phyloP scores from a whole-genome alignment of 2,329 filamentous ascomycete genomes.

The Colletotrichum kahawae region DNA sequence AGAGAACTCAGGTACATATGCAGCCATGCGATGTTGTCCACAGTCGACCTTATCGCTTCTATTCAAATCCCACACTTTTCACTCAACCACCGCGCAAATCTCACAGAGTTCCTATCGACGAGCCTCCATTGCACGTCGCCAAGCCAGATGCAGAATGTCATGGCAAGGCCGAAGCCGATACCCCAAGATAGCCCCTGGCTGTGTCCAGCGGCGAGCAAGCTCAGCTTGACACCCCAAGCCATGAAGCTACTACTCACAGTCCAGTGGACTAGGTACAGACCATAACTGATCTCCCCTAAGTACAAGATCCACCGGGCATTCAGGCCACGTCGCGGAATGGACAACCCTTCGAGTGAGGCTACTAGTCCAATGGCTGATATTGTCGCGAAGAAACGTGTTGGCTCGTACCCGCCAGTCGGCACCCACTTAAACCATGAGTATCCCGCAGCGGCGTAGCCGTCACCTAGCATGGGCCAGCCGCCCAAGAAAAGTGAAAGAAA shows the following conservation, averaged over 20 bases:
- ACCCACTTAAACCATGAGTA: slow-evolving; percentile 15
- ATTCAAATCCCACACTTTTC: not conserved
- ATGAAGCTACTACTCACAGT: not conserved
- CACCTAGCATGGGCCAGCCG: not conserved
- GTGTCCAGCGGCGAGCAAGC: not conserved
- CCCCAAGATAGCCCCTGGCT: not conserved
- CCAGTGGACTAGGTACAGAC: slow-evolving; percentile 69
- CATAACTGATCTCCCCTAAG: slow-evolving; percentile 66
- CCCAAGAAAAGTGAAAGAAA: not conserved
- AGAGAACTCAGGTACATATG: not conserved
- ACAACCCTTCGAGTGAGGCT: not conserved
- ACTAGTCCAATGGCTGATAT: slow-evolving; percentile 2
- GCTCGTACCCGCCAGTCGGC: not conserved
- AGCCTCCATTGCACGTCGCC: slow-evolving; percentile 52
- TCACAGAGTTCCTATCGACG: slow-evolving; percentile 49
- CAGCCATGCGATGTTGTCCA: not conserved
- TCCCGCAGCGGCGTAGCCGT: not conserved
- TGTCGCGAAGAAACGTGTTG: not conserved
- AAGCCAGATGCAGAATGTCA: slow-evolving; percentile 38
- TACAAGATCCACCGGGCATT: slow-evolving; percentile 64
- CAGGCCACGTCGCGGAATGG: slow-evolving; percentile 60
- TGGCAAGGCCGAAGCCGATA: not conserved
- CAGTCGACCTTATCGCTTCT: not conserved
- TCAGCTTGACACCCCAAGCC: not conserved
- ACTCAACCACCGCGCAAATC: slow-evolving; percentile 46